phyloP scores from a whole-genome alignment of 2,329 filamentous ascomycete species.

The Pseudohalonectria lignicola region DNA sequence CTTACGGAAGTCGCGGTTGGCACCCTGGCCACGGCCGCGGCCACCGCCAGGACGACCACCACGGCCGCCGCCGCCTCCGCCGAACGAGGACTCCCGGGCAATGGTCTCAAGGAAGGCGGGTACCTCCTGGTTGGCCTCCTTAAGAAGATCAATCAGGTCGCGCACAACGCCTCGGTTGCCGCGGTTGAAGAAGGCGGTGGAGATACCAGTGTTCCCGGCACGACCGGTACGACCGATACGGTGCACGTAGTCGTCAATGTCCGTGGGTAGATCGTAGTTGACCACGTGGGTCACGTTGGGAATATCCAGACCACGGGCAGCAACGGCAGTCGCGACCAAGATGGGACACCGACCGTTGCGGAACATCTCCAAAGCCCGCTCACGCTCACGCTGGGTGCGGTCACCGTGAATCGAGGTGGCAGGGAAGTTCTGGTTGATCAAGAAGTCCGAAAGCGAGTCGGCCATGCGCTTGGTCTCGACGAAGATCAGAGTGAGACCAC shows the following conservation, averaged over 20 bases:
- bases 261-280: slow-evolving; percentile 88
- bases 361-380: slow-evolving; percentile 96
- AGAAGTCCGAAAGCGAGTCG: slow-evolving; percentile 91
- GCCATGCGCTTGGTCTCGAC: slow-evolving; percentile 99
- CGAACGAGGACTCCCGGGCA: slow-evolving; percentile 83
- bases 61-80: slow-evolving; percentile 54
- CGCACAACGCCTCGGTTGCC: slow-evolving; percentile 97
- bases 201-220: slow-evolving; percentile 97
- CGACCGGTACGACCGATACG: slow-evolving; percentile 99
- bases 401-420: slow-evolving; percentile 98
- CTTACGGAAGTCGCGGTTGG: slow-evolving; percentile 87
- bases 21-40: slow-evolving; percentile 56
- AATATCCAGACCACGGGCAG: slow-evolving; percentile 83
- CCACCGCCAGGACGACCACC: slow-evolving; percentile 55
- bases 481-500: slow-evolving; percentile 88
- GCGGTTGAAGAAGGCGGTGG: slow-evolving; percentile 99
- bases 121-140: slow-evolving; percentile 97
- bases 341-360: slow-evolving; percentile 92
- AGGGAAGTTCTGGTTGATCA: slow-evolving; percentile 97
- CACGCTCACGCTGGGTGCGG: slow-evolving; percentile 96
- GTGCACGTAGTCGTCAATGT: slow-evolving; percentile 97
- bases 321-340: slow-evolving; percentile 91
- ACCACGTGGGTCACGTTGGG: slow-evolving; percentile 95
- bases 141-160: slow-evolving; percentile 92
- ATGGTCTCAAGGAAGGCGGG: slow-evolving; percentile 93